Conservation (phyloP, 495 filamentous ascomycete genomes). For the Talaromyces nanjingensis region DNA sequence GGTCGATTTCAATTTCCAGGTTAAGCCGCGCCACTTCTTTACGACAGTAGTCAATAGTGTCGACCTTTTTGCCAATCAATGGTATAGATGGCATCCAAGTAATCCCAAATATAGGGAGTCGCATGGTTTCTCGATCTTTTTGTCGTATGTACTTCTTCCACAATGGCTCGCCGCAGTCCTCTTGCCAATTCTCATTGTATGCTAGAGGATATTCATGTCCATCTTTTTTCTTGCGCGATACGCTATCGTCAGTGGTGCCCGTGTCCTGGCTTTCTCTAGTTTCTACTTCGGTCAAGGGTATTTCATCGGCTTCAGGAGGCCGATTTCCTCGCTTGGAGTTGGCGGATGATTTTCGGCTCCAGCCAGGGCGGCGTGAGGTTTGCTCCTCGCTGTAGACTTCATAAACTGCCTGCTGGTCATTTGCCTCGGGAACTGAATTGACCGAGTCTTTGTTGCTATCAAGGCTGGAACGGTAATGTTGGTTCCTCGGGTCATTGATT, state of each 20-base stretch:
- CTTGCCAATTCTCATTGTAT: conserved; percentile 58
- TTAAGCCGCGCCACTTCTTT: conserved; percentile 85
- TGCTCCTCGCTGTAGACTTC: not conserved
- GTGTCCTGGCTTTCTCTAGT: not conserved
- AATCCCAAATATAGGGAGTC: conserved; percentile 69
- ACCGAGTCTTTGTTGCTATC: not conserved
- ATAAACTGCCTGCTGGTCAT: not conserved
- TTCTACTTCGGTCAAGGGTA: conserved; percentile 25
- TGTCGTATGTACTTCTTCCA: conserved; percentile 80
- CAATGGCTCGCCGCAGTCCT: conserved; percentile 58
- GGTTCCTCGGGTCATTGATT: conserved; percentile 6
- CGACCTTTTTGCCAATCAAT: conserved; percentile 81
- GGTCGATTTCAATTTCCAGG: conserved; percentile 87
- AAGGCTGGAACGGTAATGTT: not conserved
- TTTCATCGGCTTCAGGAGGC: conserved; percentile 18
- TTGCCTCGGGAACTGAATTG: not conserved
- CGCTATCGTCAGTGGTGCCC: conserved; percentile 1
- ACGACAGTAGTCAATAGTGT: conserved; percentile 89
- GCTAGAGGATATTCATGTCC: conserved; percentile 61
- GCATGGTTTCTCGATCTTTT: conserved; percentile 80
- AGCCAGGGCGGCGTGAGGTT: conserved; percentile 26
- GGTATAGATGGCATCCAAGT: conserved; percentile 80
- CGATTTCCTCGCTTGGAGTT: conserved; percentile 23
- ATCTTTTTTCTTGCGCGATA: conserved; percentile 8
- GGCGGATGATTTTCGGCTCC: conserved; percentile 33